These are phyloP conservation scores for Erysimum cheiranthoides DNA, from an alignment of 345 rosid species.

Conservation along the genomic window DNA sequence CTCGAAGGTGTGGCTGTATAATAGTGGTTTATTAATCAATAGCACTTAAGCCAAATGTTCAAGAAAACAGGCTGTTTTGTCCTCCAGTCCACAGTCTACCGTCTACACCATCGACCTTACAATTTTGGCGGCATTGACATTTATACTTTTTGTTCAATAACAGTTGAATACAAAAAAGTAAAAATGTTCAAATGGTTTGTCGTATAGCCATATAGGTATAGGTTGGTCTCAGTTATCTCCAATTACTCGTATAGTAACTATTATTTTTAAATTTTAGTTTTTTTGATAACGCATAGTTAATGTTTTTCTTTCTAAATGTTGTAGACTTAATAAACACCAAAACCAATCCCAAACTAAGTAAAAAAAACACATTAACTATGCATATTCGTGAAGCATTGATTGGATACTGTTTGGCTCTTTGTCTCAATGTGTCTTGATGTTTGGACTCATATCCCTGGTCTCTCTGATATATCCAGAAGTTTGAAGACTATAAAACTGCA, in stretches of 20 bases:
- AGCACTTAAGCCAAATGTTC: background rate
- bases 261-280: too few species aligned
- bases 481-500: slow-evolving; percentile 2
- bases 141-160: background rate
- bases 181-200: background rate
- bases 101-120: background rate
- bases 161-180: background rate
- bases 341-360: too few species aligned
- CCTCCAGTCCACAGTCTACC: background rate
- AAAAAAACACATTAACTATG: too few species aligned
- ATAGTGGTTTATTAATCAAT: background rate
- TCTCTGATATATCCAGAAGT: slow-evolving; percentile 14
- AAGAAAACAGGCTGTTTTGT: background rate
- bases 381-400: background rate
- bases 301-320: background rate
- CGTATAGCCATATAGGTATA: background rate
- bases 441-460: background rate
- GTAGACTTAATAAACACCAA: too few species aligned
- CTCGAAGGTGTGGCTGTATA: background rate
- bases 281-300: too few species aligned
- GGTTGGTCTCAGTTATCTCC: background rate
- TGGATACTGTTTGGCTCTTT: background rate
- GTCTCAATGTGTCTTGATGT: background rate
- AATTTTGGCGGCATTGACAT: background rate
- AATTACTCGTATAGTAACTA: background rate